Evolutionary conservation across 768 basidiomycete species (phyloP).

Genomic region (Amanita rimosa): DNA sequence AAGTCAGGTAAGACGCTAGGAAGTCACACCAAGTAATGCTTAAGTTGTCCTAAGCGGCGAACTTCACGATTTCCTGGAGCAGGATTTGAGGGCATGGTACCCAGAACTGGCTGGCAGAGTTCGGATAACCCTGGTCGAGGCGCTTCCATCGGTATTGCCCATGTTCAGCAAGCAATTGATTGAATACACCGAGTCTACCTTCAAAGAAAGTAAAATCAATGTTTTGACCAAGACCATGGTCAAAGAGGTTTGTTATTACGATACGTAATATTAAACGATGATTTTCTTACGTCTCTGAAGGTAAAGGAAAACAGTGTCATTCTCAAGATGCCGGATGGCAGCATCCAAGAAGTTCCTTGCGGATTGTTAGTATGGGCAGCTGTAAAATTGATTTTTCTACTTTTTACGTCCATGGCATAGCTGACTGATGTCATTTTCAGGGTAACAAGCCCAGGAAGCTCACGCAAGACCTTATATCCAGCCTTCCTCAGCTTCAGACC

Average conservation of each 20-base stretch:
- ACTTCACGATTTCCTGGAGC: conserved; percentile 82
- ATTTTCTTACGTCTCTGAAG: conserved; percentile 8
- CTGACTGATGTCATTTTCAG: conserved; percentile 29
- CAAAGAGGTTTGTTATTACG: conserved; percentile 43
- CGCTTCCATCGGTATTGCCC: conserved; percentile 90
- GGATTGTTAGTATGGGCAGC: conserved; percentile 93
- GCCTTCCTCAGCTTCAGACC: conserved; percentile 65
- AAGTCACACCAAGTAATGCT: background rate
- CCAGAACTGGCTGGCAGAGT: conserved; percentile 86
- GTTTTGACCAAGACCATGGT: conserved; percentile 99
- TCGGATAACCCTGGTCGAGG: conserved; percentile 91
- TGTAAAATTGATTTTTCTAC: conserved; percentile 19
- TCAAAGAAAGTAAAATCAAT: conserved; percentile 96
- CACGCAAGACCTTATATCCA: conserved; percentile 40
- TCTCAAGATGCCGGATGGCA: conserved; percentile 87
- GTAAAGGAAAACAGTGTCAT: conserved; percentile 76
- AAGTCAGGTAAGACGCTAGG: conserved; percentile 48
- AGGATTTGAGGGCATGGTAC: conserved; percentile 86
- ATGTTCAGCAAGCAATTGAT: conserved; percentile 92
- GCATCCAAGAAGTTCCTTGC: conserved; percentile 79
- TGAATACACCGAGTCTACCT: conserved; percentile 88
- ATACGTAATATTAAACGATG: background rate
- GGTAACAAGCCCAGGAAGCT: conserved; percentile 52
- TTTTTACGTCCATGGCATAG: conserved; percentile 12
- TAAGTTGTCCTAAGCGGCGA: conserved; percentile 40